These are phyloP conservation scores for Crepidotus variabilis DNA, from an alignment of 768 basidiomycete species.

Conservation along the genomic window DNA sequence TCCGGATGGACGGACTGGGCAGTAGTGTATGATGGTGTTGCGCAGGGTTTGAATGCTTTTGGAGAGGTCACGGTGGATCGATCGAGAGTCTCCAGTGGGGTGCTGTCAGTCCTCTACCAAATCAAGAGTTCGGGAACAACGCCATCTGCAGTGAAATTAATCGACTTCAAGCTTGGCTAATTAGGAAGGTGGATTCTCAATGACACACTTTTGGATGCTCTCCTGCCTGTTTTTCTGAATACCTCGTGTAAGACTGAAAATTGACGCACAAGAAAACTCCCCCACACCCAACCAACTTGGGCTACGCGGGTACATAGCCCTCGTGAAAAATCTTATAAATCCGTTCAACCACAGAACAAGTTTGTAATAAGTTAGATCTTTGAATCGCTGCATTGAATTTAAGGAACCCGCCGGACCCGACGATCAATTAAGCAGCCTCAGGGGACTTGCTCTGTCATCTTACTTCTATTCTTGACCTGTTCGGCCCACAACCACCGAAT, in stretches of 20 bases:
- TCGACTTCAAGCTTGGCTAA: conserved; percentile 37
- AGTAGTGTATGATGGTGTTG: conserved; percentile 36
- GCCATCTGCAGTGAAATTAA: conserved; percentile 35
- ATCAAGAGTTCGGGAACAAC: conserved; percentile 36
- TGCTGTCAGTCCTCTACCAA: conserved; percentile 41
- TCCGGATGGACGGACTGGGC: conserved; percentile 46
- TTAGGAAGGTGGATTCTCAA: not conserved
- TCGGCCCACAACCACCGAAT: not conserved
- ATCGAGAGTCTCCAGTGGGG: conserved; percentile 30
- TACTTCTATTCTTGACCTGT: not conserved
- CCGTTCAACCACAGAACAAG: too few relatives aligned
- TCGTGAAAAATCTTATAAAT: too few relatives aligned
- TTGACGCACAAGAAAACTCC: too few relatives aligned
- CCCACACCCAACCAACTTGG: too few relatives aligned
- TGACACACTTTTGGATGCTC: too few relatives aligned
- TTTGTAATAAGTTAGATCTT: too few relatives aligned
- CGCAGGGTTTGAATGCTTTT: conserved; percentile 37
- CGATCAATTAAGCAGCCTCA: conserved; percentile 8
- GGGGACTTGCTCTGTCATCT: not conserved
- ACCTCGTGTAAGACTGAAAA: too few relatives aligned
- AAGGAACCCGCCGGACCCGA: not conserved
- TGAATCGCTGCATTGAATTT: not conserved
- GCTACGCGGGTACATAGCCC: too few relatives aligned
- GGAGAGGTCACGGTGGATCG: conserved; percentile 45
- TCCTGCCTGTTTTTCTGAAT: too few relatives aligned